Evolutionary conservation across 805 yeast genomes (phyloP).

Genomic region (Huiozyma sinensis): DNA sequence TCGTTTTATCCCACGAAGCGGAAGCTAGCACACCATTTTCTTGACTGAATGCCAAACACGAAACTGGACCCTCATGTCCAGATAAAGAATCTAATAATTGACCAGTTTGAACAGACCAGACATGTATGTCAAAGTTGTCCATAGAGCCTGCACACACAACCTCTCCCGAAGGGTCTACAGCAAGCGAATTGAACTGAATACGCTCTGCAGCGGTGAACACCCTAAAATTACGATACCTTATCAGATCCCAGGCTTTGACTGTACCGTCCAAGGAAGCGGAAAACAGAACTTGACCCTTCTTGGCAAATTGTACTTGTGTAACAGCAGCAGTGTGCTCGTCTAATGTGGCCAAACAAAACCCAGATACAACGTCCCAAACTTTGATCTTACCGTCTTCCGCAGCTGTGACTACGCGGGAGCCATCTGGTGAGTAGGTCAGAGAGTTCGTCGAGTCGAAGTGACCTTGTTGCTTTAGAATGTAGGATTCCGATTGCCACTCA

Average conservation of each 20-base stretch:
- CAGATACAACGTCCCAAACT: constrained; percentile 90
- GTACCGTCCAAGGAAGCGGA: constrained; percentile 94
- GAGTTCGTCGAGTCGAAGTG: constrained; percentile 87
- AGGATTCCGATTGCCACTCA: constrained; percentile 98
- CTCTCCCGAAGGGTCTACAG: constrained; percentile 96
- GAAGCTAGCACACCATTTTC: constrained; percentile 73
- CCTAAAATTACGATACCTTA: constrained; percentile 86
- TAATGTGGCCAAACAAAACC: constrained; percentile 86
- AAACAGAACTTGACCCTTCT: constrained; percentile 81
- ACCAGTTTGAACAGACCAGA: constrained; percentile 96
- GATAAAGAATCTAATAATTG: constrained; percentile 77
- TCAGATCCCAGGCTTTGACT: constrained; percentile 91
- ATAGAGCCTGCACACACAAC: constrained; percentile 90
- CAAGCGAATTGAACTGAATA: constrained; percentile 76
- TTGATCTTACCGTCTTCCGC: constrained; percentile 95
- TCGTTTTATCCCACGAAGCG: constrained; percentile 94
- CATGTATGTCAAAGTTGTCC: constrained; percentile 81
- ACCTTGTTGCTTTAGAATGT: constrained; percentile 91
- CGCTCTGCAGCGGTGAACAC: constrained; percentile 88
- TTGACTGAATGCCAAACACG: constrained; percentile 73
- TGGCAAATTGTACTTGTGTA: constrained; percentile 78
- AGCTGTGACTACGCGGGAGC: constrained; percentile 83
- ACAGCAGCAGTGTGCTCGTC: constrained; percentile 85
- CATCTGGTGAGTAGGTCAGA: constrained; percentile 87
- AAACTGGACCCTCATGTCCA: constrained; percentile 95